Evolutionary conservation across 2,329 filamentous ascomycete species (phyloP), one percentile per base, ranked within the genome.

Genomic region (Pseudogymnoascus sp.): DNA sequence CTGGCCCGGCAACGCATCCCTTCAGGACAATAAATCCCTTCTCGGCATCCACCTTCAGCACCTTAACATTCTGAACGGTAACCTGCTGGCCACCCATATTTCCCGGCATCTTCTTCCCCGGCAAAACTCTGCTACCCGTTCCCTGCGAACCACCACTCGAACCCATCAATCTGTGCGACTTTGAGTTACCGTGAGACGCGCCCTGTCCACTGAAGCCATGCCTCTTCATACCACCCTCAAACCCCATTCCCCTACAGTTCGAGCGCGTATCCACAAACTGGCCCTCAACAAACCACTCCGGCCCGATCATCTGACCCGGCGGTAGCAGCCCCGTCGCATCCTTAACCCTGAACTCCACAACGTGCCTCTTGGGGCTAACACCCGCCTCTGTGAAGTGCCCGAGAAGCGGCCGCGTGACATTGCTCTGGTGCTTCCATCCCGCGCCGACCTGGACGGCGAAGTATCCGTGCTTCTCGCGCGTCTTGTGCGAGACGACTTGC

Each of bases 51-150:
- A 96, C 87, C 79, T 91, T 87, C 73, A 99, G 77, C 60, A 99
- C 86, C 76, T 88, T 89, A 68, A 97, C 78, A 76, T 96, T 97
- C 81, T 97, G 92, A 62, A 94, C 82, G 57, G 94, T 99, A 61
- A 92, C 89, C 67, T 85, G 86, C 75, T 96, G 84, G 66, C 88
- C 89, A 65, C 94, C 94, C 94, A 99, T 97, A 63, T 90, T 86
- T 61, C 94, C 94, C 3, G 94, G 86, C 94, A 99, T 99, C 78
- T 92, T 94, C 85, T 99, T 99, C 63, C 94, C 94, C 0, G 94
- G 94, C 72, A 92, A 79, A 22, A 99, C 93, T 76, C 94, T 86
- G 65, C 90, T 95, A 77, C 94, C 94, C 72, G 89, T 87, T 66
- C 94, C 94, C 76, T 99, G 94, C 68, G 88, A 89, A 63, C 89